phyloP scores from a whole-genome alignment of 805 yeast species.

The Pichia rugopelliculosa region DNA sequence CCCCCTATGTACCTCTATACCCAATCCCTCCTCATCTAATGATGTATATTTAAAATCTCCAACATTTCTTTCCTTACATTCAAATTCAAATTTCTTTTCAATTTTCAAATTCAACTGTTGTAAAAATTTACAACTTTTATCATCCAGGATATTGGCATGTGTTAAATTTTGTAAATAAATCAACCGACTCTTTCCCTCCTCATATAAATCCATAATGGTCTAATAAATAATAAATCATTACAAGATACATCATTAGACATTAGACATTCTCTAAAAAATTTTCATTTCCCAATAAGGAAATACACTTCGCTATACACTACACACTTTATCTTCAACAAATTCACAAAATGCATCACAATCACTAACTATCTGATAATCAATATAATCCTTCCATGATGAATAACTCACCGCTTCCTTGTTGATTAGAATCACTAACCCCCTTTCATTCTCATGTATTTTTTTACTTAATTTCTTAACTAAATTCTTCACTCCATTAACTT shows the following conservation, averaged over 20 bases:
- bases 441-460: conserved; percentile 57
- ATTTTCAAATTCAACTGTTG: conserved; percentile 2
- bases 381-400: conserved; percentile 57
- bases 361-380: conserved; percentile 71
- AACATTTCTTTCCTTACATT: background rate
- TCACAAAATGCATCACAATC: conserved; percentile 82
- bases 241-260: too few species aligned
- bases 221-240: too few species aligned
- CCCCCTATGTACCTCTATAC: background rate
- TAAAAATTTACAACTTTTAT: background rate
- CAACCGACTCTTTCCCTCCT: background rate
- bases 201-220: conserved; percentile 2
- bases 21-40: background rate
- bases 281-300: background rate
- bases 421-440: conserved; percentile 71
- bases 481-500: conserved; percentile 82
- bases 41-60: background rate
- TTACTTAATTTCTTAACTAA: conserved; percentile 64
- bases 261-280: too few species aligned
- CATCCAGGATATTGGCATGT: background rate
- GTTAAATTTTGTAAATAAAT: conserved; percentile 3
- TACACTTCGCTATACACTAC: conserved; percentile 26
- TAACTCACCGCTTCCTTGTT: conserved; percentile 61
- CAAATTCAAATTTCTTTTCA: background rate
- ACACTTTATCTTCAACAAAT: conserved; percentile 44